Conservation (phyloP, 2,329 filamentous ascomycete species). For the Elsinoe arachidis region DNA sequence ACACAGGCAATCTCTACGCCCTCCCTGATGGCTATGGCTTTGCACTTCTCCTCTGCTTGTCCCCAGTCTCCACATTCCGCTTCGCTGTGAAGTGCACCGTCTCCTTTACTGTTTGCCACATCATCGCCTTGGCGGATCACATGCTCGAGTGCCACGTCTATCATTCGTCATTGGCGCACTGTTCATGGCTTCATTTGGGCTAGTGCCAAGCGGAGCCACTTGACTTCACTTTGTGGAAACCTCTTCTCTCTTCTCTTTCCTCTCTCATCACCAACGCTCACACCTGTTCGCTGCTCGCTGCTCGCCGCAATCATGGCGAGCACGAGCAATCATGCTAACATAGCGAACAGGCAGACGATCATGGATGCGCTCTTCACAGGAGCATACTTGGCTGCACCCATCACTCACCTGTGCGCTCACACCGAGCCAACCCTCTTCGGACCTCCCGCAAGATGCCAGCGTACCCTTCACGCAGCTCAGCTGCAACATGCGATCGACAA, state of each 20-base stretch:
- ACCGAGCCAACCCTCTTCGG: neutral
- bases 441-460: neutral
- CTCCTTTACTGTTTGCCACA: constrained; percentile 10
- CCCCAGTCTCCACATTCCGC: too few species aligned
- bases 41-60: too few species aligned
- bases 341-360: constrained; percentile 7
- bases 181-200: neutral
- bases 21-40: too few species aligned
- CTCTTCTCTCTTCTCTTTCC: neutral
- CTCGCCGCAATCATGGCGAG: constrained; percentile 1
- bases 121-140: constrained; percentile 11
- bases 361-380: neutral
- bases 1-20: too few species aligned
- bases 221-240: neutral
- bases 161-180: neutral
- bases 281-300: neutral
- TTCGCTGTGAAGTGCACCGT: neutral
- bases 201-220: neutral
- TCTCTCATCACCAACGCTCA: neutral
- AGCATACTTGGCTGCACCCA: neutral
- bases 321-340: neutral
- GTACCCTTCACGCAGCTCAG: neutral
- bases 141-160: neutral
- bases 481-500: neutral
- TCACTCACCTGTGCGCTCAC: neutral